Conservation (phyloP, 1,139 yeast species). For the Candida gigantensis region DNA sequence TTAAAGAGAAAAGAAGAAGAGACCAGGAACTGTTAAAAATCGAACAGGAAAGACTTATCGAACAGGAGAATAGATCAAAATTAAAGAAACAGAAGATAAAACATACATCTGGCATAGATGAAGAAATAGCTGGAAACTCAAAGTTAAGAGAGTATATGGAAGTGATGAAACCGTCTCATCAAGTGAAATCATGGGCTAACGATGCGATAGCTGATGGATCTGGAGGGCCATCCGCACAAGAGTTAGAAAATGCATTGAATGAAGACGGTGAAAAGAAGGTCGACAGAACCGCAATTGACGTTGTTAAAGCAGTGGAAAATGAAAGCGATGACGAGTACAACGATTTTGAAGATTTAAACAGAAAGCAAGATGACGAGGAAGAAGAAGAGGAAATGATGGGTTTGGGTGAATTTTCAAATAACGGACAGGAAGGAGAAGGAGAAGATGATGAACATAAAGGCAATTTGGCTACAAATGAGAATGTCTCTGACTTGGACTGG, state of each 20-base stretch:
- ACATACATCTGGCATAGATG: conserved; percentile 42
- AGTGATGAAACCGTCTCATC: conserved; percentile 75
- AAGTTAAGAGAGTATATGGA: conserved; percentile 78
- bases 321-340: conserved; percentile 72
- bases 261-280: conserved; percentile 20
- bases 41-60: conserved; percentile 53
- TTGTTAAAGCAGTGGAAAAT: conserved; percentile 37
- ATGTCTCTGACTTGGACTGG: conserved; percentile 86
- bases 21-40: conserved; percentile 54
- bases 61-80: conserved; percentile 39
- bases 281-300: conserved; percentile 19
- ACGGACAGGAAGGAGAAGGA: conserved; percentile 20
- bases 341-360: conserved; percentile 38
- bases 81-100: conserved; percentile 26
- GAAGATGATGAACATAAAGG: conserved; percentile 19
- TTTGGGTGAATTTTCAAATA: conserved; percentile 17
- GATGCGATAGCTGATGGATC: conserved; percentile 58
- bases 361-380: conserved; percentile 17
- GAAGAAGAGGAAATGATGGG: conserved; percentile 23
- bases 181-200: conserved; percentile 73
- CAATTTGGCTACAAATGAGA: conserved; percentile 48
- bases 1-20: conserved; percentile 61
- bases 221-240: conserved; percentile 51
- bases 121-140: conserved; percentile 63
- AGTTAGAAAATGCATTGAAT: conserved; percentile 42